Evolutionary conservation across 2,329 filamentous ascomycete genomes (phyloP).

Genomic region (Tricladium varicosporioides): DNA sequence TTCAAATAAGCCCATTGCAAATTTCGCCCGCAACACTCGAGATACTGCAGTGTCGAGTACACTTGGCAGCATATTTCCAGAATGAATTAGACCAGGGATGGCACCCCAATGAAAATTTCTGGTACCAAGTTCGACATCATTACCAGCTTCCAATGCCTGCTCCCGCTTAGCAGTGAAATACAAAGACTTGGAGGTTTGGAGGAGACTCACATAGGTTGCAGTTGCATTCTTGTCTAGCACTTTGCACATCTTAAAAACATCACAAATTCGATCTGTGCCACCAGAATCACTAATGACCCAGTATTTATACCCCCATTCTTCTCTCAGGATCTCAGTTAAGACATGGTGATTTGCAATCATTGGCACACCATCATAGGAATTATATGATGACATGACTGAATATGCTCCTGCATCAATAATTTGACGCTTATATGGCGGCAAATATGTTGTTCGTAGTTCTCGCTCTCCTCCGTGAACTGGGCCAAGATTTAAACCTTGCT

Average conservation of each 20-base stretch:
- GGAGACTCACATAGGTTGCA: conserved; percentile 48
- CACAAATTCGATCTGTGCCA: conserved; percentile 66
- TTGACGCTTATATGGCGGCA: conserved; percentile 64
- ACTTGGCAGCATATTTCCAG: conserved; percentile 57
- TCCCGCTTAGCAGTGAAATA: too few relatives aligned
- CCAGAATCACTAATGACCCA: conserved; percentile 66
- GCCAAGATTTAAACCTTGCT: conserved; percentile 69
- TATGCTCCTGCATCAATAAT: conserved; percentile 69
- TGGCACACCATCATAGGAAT: conserved; percentile 71
- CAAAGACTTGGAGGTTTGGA: neutral
- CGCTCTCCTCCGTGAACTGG: conserved; percentile 53
- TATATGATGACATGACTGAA: conserved; percentile 72
- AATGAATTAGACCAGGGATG: conserved; percentile 62
- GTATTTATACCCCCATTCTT: conserved; percentile 65
- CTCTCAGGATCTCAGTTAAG: conserved; percentile 66
- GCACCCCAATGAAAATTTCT: conserved; percentile 68
- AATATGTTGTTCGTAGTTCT: conserved; percentile 52
- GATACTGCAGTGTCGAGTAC: conserved; percentile 65
- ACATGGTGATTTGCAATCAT: conserved; percentile 63
- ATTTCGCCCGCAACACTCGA: conserved; percentile 65
- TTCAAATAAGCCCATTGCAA: conserved; percentile 70
- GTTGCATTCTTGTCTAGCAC: conserved; percentile 65
- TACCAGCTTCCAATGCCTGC: conserved; percentile 62
- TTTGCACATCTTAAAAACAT: conserved; percentile 62
- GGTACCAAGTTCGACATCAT: conserved; percentile 75